These are phyloP conservation scores for Calcarisporium arbuscula DNA, from an alignment of 2,329 filamentous ascomycete species.

Conservation along the genomic window DNA sequence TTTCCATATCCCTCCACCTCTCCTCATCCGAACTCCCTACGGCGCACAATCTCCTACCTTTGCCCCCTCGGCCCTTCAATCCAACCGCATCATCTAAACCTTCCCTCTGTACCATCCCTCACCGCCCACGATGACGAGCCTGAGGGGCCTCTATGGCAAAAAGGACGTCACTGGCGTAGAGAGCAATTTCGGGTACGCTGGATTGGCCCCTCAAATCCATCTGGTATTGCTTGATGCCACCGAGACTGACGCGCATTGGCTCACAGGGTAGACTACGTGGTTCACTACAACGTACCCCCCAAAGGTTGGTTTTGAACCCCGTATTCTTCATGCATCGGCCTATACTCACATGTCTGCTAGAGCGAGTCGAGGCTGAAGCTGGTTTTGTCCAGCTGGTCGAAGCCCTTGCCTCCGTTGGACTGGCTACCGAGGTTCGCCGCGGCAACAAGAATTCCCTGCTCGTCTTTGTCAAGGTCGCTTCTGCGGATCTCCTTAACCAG, in stretches of 20 bases:
- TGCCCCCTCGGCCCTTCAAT: not conserved
- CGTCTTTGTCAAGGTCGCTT: constrained; percentile 76
- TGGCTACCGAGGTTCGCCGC: constrained; percentile 80
- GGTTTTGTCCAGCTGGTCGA: constrained; percentile 74
- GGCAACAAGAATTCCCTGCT: constrained; percentile 71
- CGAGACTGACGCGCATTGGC: constrained; percentile 7
- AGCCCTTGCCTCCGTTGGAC: constrained; percentile 69
- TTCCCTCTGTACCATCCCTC: not conserved
- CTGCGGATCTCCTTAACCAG: constrained; percentile 64
- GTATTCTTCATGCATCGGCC: constrained; percentile 3
- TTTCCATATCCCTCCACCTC: no score
- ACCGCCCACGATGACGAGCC: constrained; percentile 24
- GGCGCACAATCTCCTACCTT: no score
- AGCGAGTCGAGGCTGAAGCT: constrained; percentile 61
- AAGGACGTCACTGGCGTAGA: constrained; percentile 18
- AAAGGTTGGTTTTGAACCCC: constrained; percentile 44
- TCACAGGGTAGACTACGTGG: constrained; percentile 75
- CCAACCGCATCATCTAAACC: not conserved
- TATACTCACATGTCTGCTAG: constrained; percentile 32
- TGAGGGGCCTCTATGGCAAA: constrained; percentile 25
- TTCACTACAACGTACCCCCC: constrained; percentile 68
- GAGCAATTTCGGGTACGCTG: constrained; percentile 38
- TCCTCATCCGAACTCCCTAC: no score
- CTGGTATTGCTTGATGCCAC: not conserved
- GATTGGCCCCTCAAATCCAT: constrained; percentile 3